Evolutionary conservation across 2,329 filamentous ascomycete species (phyloP).

Genomic region (Aspergillus chevalieri): DNA sequence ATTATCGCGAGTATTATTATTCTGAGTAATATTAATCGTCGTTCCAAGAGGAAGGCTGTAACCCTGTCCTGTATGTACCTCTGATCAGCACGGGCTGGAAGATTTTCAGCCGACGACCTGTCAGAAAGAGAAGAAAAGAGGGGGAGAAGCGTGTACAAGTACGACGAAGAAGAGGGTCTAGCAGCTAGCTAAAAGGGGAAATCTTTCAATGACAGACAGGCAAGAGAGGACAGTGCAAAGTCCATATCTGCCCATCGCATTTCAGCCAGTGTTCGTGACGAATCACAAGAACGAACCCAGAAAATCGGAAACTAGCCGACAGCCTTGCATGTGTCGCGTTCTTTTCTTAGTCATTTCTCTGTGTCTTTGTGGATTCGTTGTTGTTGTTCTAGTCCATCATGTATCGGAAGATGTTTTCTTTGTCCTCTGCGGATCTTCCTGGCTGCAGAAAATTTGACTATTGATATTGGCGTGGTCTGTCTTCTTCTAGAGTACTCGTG

Average conservation of each 20-base stretch:
- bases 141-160: not conserved
- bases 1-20: not conserved
- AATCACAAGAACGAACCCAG: not conserved
- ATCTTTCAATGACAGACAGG: not conserved
- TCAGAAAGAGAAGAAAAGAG: not conserved
- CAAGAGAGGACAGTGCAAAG: not conserved
- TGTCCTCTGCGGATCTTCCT: too few species aligned
- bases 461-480: too few species aligned
- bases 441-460: too few species aligned
- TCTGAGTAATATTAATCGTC: too few species aligned
- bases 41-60: too few species aligned
- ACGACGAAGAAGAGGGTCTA: too few species aligned
- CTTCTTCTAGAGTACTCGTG: too few species aligned
- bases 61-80: not conserved
- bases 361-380: not conserved
- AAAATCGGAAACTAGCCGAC: not conserved
- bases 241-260: too few species aligned
- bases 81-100: not conserved
- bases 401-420: too few species aligned
- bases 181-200: too few species aligned
- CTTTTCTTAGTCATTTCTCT: slow-evolving; percentile 2
- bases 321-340: slow-evolving; percentile 1
- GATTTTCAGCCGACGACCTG: not conserved
- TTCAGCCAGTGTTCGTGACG: not conserved
- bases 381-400: too few species aligned